Evolutionary conservation across 331 rosid genomes (phyloP).

Genomic region (Phaseolus coccineus): DNA sequence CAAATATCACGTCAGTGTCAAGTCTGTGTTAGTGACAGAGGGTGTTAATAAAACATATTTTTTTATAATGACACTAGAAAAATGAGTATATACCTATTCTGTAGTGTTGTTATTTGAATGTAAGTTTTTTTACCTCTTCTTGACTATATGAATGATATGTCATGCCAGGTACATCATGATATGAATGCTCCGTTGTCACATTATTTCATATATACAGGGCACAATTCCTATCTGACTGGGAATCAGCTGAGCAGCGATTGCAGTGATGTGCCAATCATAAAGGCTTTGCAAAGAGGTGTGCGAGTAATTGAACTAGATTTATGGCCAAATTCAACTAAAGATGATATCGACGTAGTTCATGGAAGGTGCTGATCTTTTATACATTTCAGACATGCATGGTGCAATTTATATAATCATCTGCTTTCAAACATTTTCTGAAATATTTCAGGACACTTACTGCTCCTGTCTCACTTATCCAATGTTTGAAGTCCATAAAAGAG

Average conservation of each 20-base stretch:
- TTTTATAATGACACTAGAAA: background rate
- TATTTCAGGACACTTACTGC: slow-evolving; percentile 80
- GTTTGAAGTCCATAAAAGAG: slow-evolving; percentile 84
- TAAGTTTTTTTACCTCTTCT: slow-evolving; percentile 3
- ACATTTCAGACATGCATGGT: slow-evolving; percentile 31
- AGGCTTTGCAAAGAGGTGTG: slow-evolving; percentile 74
- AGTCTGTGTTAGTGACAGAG: no score
- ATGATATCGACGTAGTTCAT: slow-evolving; percentile 79
- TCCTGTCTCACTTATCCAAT: slow-evolving; percentile 79
- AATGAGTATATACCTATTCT: slow-evolving; percentile 11
- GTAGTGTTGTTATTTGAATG: background rate
- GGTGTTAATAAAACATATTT: no score
- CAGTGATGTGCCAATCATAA: slow-evolving; percentile 82
- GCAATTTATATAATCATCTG: slow-evolving; percentile 22
- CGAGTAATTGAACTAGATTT: slow-evolving; percentile 88
- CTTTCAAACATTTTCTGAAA: slow-evolving; percentile 30
- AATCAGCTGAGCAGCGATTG: slow-evolving; percentile 95
- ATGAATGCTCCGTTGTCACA: slow-evolving; percentile 95
- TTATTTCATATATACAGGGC: slow-evolving; percentile 97
- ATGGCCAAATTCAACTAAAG: slow-evolving; percentile 86
- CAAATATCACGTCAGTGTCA: no score
- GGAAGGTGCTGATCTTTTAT: slow-evolving; percentile 69
- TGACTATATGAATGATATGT: slow-evolving; percentile 45
- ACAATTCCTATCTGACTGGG: slow-evolving; percentile 95
- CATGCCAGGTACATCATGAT: slow-evolving; percentile 88